A percentile compares a stretch with the other conserved stretches of the same genome.
phyloP scores from a whole-genome alignment of 129 eudicot genomes.

The Chrysanthemum seticuspe region DNA sequence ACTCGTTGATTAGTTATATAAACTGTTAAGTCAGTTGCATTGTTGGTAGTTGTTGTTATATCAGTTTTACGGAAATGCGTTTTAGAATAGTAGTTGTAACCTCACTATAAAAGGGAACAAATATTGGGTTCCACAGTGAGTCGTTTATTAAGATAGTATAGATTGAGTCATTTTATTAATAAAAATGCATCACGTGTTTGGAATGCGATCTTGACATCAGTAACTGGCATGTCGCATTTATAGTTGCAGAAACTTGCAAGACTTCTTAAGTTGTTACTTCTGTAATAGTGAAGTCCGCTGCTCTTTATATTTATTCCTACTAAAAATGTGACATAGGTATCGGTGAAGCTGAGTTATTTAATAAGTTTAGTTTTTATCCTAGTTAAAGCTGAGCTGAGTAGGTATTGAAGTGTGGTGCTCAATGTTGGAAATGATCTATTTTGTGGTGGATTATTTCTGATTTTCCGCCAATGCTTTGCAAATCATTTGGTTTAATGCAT shows the following conservation, averaged over 20 bases:
- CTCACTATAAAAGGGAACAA: neutral
- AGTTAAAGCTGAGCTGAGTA: constrained; percentile 3
- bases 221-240: too few relatives aligned
- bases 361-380: neutral
- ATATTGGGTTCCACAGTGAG: neutral
- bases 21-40: neutral
- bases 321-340: too few relatives aligned
- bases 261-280: too few relatives aligned
- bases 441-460: neutral
- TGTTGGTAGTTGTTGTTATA: constrained; percentile 6
- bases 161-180: too few relatives aligned
- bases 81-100: too few relatives aligned
- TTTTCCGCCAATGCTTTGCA: constrained; percentile 3
- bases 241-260: too few relatives aligned
- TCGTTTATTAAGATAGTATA: too few relatives aligned
- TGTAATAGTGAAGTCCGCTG: too few relatives aligned
- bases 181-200: too few relatives aligned
- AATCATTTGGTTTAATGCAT: constrained; percentile 5
- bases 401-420: constrained; percentile 4
- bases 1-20: neutral
- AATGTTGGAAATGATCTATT: neutral
- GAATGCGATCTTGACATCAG: too few relatives aligned
- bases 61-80: neutral
- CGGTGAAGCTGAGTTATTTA: too few relatives aligned
- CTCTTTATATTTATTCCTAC: too few relatives aligned